phyloP scores from a whole-genome alignment of 2,329 filamentous ascomycete genomes.

The Pseudogymnoascus sp. region DNA sequence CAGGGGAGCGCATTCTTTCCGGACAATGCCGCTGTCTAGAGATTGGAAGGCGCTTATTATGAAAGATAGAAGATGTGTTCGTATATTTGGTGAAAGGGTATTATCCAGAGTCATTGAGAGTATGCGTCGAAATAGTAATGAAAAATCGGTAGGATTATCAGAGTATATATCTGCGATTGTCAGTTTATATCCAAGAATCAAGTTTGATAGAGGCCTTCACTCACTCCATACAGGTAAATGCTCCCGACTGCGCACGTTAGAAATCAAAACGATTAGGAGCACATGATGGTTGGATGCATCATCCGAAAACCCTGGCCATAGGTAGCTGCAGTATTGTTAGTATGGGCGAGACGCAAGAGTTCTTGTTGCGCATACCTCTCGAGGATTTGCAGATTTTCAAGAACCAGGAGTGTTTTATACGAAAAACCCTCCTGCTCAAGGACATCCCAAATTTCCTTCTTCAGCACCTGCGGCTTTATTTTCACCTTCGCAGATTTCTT shows the following conservation, averaged over 20 bases:
- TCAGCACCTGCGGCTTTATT: conserved; percentile 73
- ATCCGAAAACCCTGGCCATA: conserved; percentile 89
- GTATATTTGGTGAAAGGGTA: conserved; percentile 56
- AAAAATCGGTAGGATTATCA: conserved; percentile 72
- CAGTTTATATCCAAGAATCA: conserved; percentile 9
- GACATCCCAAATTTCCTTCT: conserved; percentile 80
- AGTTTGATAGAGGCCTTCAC: conserved; percentile 20
- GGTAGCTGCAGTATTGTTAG: conserved; percentile 49
- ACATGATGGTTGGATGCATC: conserved; percentile 89
- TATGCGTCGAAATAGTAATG: conserved; percentile 78
- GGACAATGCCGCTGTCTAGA: conserved; percentile 76
- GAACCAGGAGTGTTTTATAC: conserved; percentile 65
- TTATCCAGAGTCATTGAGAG: conserved; percentile 76
- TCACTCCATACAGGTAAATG: conserved; percentile 79
- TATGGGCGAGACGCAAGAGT: neutral
- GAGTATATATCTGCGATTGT: conserved; percentile 57
- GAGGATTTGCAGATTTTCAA: conserved; percentile 85
- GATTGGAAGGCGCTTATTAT: conserved; percentile 90
- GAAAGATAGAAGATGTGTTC: conserved; percentile 80
- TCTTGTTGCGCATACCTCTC: conserved; percentile 56
- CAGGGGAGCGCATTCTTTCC: conserved; percentile 91
- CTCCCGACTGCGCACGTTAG: conserved; percentile 82
- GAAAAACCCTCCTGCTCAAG: conserved; percentile 75
- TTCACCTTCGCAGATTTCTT: conserved; percentile 56
- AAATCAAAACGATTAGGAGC: conserved; percentile 73